A percentile compares a stretch with the other conserved stretches of the same genome.
These are phyloP conservation scores for Bathelium albidoporum DNA, from an alignment of 495 filamentous ascomycete genomes.

Conservation along the genomic window DNA sequence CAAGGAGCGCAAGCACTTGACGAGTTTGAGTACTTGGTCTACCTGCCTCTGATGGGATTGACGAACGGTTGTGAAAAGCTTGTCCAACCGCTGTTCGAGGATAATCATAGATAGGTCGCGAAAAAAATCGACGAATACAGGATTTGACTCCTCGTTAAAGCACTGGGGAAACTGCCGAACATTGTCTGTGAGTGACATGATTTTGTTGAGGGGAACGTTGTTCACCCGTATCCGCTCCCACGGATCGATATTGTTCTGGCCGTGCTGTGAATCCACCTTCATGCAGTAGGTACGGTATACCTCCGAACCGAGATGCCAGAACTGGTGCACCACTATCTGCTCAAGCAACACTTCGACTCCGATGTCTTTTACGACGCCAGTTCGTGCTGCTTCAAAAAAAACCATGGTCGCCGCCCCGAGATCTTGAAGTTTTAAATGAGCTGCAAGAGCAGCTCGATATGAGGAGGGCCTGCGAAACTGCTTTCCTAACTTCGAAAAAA, in stretches of 20 bases:
- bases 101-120: background rate
- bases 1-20: constrained; percentile 7
- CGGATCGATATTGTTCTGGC: background rate
- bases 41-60: constrained; percentile 2
- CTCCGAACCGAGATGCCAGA: constrained; percentile 18
- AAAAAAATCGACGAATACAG: background rate
- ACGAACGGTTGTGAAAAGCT: constrained; percentile 8
- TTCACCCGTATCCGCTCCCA: background rate
- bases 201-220: background rate
- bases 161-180: background rate
- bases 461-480: constrained; percentile 15
- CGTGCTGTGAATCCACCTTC: background rate
- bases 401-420: constrained; percentile 16
- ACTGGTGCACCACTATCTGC: constrained; percentile 14
- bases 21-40: background rate
- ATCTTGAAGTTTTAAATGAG: constrained; percentile 12
- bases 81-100: background rate
- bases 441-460: constrained; percentile 18
- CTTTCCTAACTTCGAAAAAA: constrained; percentile 14
- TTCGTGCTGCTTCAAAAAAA: constrained; percentile 14
- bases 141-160: background rate
- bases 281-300: constrained; percentile 7
- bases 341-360: constrained; percentile 18
- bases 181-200: background rate
- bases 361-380: constrained; percentile 5